These are phyloP conservation scores for Teratosphaeria viscida DNA, from an alignment of 2,329 filamentous ascomycete species.

Conservation along the genomic window DNA sequence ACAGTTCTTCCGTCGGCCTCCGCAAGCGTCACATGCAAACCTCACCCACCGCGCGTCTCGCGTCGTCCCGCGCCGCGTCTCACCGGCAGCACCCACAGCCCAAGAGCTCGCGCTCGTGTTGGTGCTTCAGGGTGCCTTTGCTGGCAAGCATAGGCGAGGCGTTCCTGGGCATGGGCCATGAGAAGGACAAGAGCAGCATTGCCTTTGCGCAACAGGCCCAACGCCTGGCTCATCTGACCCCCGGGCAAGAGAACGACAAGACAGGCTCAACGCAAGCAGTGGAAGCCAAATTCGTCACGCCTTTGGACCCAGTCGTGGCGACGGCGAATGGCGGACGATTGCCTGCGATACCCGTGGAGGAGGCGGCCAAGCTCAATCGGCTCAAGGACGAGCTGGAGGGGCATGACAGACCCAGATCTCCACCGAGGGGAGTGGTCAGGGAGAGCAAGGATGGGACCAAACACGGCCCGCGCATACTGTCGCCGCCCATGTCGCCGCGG, in stretches of 20 bases:
- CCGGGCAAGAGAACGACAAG: constrained; percentile 29
- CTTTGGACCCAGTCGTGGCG: constrained; percentile 60
- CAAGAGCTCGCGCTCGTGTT: neutral
- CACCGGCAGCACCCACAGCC: neutral
- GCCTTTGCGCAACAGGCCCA: constrained; percentile 52
- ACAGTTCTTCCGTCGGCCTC: neutral
- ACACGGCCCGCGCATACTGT: constrained; percentile 24
- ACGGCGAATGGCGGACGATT: constrained; percentile 57
- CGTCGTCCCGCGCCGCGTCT: neutral
- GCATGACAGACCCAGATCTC: constrained; percentile 18
- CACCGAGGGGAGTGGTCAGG: constrained; percentile 25
- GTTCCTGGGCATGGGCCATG: neutral
- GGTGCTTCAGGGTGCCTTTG: neutral
- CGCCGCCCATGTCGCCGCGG: constrained; percentile 3
- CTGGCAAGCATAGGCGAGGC: neutral
- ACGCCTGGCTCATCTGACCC: constrained; percentile 32
- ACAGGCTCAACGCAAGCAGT: constrained; percentile 45
- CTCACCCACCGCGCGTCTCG: neutral
- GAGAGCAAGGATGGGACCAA: constrained; percentile 34
- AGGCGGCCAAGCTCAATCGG: constrained; percentile 60
- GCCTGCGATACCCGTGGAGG: constrained; percentile 57
- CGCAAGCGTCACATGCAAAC: neutral
- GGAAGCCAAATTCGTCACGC: constrained; percentile 52
- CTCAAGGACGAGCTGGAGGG: constrained; percentile 44
- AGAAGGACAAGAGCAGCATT: constrained; percentile 17